phyloP scores from a whole-genome alignment of 108 stramenopile species.

The Parmales sp. region DNA sequence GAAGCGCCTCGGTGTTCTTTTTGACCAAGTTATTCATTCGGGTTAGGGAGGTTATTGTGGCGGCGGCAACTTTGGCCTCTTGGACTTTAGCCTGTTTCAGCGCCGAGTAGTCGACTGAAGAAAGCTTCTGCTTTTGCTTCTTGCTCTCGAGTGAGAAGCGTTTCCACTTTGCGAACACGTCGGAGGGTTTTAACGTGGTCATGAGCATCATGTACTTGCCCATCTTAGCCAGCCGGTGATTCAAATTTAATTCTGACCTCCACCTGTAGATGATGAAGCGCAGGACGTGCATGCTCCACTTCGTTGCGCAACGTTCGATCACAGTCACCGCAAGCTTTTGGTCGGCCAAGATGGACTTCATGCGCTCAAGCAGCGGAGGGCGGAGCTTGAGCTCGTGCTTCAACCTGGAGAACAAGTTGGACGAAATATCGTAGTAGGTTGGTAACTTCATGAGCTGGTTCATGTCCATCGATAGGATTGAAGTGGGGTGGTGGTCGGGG shows the following conservation, averaged over 20 bases:
- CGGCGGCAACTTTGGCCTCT: no score
- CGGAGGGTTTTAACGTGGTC: background rate
- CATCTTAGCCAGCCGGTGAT: background rate
- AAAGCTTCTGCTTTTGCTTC: no score
- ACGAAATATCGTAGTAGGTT: background rate
- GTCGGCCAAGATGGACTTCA: background rate
- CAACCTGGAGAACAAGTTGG: background rate
- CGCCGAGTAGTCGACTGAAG: no score
- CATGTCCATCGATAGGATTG: background rate
- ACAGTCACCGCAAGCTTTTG: background rate
- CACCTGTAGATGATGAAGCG: background rate
- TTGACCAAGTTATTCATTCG: no score
- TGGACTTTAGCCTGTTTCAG: no score
- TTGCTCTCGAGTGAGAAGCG: background rate
- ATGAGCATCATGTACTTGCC: background rate
- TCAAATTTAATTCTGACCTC: background rate
- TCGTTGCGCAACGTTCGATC: background rate
- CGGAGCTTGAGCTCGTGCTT: background rate
- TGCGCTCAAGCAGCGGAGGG: background rate
- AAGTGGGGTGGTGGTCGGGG: background rate
- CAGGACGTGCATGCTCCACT: constrained; percentile 1
- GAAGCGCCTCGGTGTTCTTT: no score
- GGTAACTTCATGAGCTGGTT: background rate
- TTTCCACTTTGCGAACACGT: background rate
- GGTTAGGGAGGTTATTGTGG: no score